Evolutionary conservation across 345 rosid genomes (phyloP).

Genomic region (Sonneratia alba): DNA sequence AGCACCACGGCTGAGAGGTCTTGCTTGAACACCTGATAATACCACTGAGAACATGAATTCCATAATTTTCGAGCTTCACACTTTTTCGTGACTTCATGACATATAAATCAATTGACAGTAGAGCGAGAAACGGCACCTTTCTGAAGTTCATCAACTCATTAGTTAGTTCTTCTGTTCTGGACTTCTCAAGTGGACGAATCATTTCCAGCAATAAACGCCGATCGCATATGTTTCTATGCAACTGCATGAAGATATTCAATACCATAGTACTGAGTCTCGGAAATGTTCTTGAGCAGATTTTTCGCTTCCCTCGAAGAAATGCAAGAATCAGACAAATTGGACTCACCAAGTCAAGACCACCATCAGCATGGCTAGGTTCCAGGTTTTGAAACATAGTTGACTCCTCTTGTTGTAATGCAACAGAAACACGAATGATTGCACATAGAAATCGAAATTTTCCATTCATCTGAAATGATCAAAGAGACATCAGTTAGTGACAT

Average conservation of each 20-base stretch:
- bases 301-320: not conserved
- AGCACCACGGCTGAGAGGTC: not conserved
- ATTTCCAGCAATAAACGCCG: not conserved
- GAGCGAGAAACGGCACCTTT: not conserved
- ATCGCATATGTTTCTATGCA: not conserved
- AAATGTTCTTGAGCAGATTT: not conserved
- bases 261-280: not conserved
- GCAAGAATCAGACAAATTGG: not conserved
- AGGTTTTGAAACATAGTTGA: slow-evolving; percentile 25
- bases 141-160: not conserved
- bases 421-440: slow-evolving; percentile 37
- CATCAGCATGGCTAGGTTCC: slow-evolving; percentile 23
- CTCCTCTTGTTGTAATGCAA: slow-evolving; percentile 36
- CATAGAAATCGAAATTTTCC: slow-evolving; percentile 40
- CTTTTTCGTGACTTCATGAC: not conserved
- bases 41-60: not conserved
- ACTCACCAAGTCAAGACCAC: slow-evolving; percentile 46
- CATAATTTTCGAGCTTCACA: not conserved
- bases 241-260: not conserved
- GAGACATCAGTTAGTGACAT: slow-evolving; percentile 2
- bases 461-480: slow-evolving; percentile 20
- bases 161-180: not conserved
- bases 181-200: not conserved
- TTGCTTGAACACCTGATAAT: slow-evolving; percentile 1
- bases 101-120: not conserved